Evolutionary conservation across 1,139 yeast species (phyloP).

Genomic region (Candida sanyaensis): DNA sequence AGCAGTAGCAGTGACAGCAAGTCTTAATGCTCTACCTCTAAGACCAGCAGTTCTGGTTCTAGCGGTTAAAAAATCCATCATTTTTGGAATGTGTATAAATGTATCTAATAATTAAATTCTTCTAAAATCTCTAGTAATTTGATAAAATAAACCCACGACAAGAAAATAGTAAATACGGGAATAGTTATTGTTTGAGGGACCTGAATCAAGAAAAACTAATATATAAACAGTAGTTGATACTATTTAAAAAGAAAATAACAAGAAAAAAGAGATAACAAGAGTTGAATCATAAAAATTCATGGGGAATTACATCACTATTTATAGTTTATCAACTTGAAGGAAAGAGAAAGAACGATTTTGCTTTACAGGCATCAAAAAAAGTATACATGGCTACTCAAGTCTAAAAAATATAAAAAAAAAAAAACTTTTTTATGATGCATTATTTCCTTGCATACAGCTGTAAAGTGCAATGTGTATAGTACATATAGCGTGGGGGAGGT

Average conservation of each 20-base stretch:
- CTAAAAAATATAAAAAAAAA: not conserved
- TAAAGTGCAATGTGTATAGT: not conserved
- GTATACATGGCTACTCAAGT: not conserved
- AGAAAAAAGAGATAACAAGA: not conserved
- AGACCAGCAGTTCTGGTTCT: slow-evolving; percentile 31
- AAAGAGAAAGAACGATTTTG: not conserved
- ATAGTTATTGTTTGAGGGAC: not conserved
- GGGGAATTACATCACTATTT: not conserved
- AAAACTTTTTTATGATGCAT: not conserved
- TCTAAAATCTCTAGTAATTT: not conserved
- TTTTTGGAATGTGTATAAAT: slow-evolving; percentile 11
- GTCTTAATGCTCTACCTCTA: slow-evolving; percentile 44
- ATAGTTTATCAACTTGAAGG: not conserved
- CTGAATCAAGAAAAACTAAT: not conserved
- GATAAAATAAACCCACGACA: too few species aligned
- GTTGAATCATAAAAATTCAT: too few species aligned
- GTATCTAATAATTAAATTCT: not conserved
- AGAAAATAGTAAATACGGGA: not conserved
- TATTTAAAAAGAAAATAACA: not conserved
- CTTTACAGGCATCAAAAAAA: not conserved
- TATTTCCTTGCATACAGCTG: not conserved
- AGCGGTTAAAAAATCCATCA: not conserved
- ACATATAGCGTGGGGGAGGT: not conserved
- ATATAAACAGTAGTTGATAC: not conserved
- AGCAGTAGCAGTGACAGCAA: slow-evolving; percentile 55